phyloP scores from a whole-genome alignment of 352 stramenopile species.

The Phytophthora hybrid region DNA sequence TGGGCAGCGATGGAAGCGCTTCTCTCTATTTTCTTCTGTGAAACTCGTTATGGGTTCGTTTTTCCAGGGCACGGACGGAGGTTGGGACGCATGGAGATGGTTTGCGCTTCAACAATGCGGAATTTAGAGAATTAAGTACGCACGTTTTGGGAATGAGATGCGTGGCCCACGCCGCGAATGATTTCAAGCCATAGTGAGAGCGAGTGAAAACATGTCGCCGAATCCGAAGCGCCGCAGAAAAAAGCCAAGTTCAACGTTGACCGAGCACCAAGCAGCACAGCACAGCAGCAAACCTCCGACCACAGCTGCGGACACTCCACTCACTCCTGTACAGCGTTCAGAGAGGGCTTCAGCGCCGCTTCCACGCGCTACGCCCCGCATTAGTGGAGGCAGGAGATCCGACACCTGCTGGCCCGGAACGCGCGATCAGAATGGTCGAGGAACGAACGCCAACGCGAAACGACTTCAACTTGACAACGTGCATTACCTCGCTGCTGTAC shows the following conservation, averaged over 20 bases:
- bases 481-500: conserved; percentile 1
- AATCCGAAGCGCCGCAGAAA: conserved; percentile 12
- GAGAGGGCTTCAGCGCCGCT: not conserved
- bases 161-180: not conserved
- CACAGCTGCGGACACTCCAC: not conserved
- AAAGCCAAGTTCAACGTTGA: conserved; percentile 28
- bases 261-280: conserved; percentile 13
- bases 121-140: not conserved
- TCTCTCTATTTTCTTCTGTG: conserved; percentile 27
- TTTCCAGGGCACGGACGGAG: not conserved
- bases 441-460: conserved; percentile 24
- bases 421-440: conserved; percentile 9
- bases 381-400: not conserved
- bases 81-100: not conserved
- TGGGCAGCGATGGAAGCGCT: not conserved
- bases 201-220: not conserved
- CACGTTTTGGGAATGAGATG: not conserved
- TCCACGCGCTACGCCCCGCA: too few species aligned
- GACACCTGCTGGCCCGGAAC: conserved; percentile 9
- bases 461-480: conserved; percentile 21
- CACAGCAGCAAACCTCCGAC: not conserved
- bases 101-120: not conserved
- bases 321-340: conserved; percentile 10
- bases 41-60: conserved; percentile 20
- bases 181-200: not conserved